Evolutionary conservation across 2,329 filamentous ascomycete genomes (phyloP), one percentile per base, ranked within the genome.

Genomic region (Microsporum canis): DNA sequence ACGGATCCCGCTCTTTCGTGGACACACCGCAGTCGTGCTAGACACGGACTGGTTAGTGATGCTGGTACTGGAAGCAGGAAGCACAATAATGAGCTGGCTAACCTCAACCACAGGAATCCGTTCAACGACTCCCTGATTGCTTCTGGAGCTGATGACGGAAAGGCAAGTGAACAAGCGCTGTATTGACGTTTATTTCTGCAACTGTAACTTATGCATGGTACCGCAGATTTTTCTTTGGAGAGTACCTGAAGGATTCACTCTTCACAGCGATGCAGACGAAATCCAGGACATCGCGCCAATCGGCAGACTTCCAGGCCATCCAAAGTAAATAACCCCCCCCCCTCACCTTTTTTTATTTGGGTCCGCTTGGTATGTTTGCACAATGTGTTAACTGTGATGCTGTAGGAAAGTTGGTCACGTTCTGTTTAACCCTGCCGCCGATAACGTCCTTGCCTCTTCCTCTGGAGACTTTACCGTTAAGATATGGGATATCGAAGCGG

Each of bases 401-500:
- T 39, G 7, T 73, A 95, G 92, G 76, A 99, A 99, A 78, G 90
- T 99, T 65, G 94, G 94, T 64, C 94, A 99, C 75, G 92, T 99
- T 67, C 84, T 96, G 60, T 99, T 97, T 82, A 97, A 99, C 78
- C 91, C 94, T 58, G 86, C 92, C 47, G 94, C 94, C 69, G 91
- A 96, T 72, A 95, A 95, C 75, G 87, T 99, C 67, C 87, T 99
- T 58, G 92, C 94, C 60, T 96, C 91, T 34, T 88, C 92, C 41
- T 97, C 94, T 12, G 94, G 92, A 71, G 94, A 99, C 76, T 91
- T 91, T 76, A 91, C 87, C 14, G 84, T 97, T 77, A 97, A 96
- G 80, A 78, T 99, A 59, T 99, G 94, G 94, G 94, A 99, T 77
- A 82, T 97, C 65, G 82, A 86, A 72, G 85, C 89, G 36, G 89